Base-by-base conservation (phyloP, 2,329 filamentous ascomycete species). In the Colletotrichum cuscutae region DNA sequence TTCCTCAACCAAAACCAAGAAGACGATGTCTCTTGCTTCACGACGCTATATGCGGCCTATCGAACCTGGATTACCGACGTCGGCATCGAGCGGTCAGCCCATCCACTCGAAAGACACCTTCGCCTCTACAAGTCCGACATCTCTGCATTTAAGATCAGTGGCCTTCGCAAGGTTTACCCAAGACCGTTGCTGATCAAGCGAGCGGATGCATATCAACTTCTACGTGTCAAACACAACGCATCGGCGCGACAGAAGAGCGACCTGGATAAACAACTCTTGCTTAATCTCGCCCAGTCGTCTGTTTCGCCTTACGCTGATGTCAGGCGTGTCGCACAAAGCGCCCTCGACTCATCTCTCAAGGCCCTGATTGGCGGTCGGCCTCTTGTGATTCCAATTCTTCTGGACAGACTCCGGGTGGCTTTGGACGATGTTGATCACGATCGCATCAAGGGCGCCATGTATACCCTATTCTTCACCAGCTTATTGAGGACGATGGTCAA, bases 1-100 rank as follows among this genome's bases (percentile, higher is more conserved):
- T 99, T 98, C 84, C 85, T 99, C 71, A 92, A 90, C 22, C 85
- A 91, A 74, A 92, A 96, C 73, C 95, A 98, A 80, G 94, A 98
- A 80, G 97, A 99, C 79, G 97, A 99, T 80, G 97, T 99, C 1
- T 91, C 94, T 19, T 98, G 95, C 82, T 99, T 99, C 83, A 98
- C 95, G 28, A 91, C 95, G 0, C 84, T 99, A 2, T 99, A 98
- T 82, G 93, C 93, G 26, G 94, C 96, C 1, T 99, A 98, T 81
- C 89, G 95, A 56, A 97, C 94, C 9, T 99, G 95, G 95, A 98
- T 99, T 78, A 95, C 97, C 1, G 97, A 99, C 78, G 95, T 99
- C 53, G 97, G 97, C 22, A 97, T 98, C 73, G 97, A 99, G 83
- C 90, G 96, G 72, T 98, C 96, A 22, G 96, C 97, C 0, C 97